Base-by-base conservation (phyloP, 208 protist genomes). In the Naegleria fowleri region DNA sequence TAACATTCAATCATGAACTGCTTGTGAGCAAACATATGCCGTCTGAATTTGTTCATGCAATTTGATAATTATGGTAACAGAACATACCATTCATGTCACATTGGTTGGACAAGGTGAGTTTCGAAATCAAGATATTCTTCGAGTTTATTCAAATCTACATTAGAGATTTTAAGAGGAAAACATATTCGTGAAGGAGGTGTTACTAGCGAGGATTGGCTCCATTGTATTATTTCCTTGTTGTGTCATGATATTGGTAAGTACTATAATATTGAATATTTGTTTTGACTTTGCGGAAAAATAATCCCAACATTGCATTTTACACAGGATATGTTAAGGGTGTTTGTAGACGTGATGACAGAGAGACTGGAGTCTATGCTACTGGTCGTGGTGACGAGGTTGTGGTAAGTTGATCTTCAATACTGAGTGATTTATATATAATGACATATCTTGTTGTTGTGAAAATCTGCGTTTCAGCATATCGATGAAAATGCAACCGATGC, bases 51-150 rank as follows among this genome's bases (percentile, higher is more conserved):
- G 43, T 48, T 48, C 1, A 48, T 48, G 43, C 43, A 48, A 48
- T 9, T 48, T 1, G 43, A 48, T 48, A 48, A 48, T 48, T 48
- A 48, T 48, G 43, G 43, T 9, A 48, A 48, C 43, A 38, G 89
- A 91, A n/a, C 89, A 91, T n/a, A 91, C 89, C 38, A 88, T 67
- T 36, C 36, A 59, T 22, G 89, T 91, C 0, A 91, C 89, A 40
- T 25, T 91, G n/a, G 89, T 91, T 22, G 89, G 89, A 0, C 89
- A 91, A 83, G 88, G n/a, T 79, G 25, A 90, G 67, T 36, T 38
- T 90, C 0, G n/a, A n/a, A n/a, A n/a, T n/a, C n/a, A n/a, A n/a
- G n/a, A n/a, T n/a, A n/a, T n/a, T n/a, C n/a, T n/a, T n/a, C n/a
- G n/a, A n/a, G n/a, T n/a, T n/a, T n/a, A n/a, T n/a, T n/a, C n/a